Evolutionary conservation across 2,329 filamentous ascomycete species (phyloP).

Genomic region (Neonectria magnoliae): DNA sequence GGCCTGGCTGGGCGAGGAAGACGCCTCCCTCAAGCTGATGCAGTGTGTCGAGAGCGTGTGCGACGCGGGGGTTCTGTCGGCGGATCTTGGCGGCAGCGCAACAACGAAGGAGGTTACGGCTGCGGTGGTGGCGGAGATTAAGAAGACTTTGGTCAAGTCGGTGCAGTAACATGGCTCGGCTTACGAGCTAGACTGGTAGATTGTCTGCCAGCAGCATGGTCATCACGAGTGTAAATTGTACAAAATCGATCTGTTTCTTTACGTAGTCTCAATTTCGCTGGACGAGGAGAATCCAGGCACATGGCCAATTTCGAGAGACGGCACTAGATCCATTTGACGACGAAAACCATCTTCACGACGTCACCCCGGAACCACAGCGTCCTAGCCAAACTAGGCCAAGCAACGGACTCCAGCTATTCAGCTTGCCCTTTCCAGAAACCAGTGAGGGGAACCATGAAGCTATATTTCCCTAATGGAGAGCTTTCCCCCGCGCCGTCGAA

Average conservation of each 20-base stretch:
- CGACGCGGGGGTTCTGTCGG: conserved; percentile 61
- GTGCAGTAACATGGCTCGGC: neutral
- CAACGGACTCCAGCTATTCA: neutral
- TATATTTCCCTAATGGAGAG: neutral
- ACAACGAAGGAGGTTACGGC: conserved; percentile 49
- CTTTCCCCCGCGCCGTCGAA: neutral
- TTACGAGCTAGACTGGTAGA: neutral
- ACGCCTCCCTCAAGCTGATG: conserved; percentile 60
- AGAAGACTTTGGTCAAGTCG: conserved; percentile 33
- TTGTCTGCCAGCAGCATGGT: no score
- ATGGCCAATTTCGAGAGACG: no score
- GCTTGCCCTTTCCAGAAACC: neutral
- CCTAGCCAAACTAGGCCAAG: neutral
- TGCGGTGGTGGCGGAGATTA: conserved; percentile 44
- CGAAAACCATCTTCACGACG: neutral
- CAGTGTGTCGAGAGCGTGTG: conserved; percentile 63
- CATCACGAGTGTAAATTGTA: neutral
- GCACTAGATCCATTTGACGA: no score
- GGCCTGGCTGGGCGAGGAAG: conserved; percentile 64
- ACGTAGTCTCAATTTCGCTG: neutral
- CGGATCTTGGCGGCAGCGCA: conserved; percentile 62
- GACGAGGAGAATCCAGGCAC: no score
- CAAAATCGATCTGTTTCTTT: neutral
- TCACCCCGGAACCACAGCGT: neutral
- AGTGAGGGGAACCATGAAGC: neutral